Conservation (phyloP, 108 stramenopile species). For the Skeletonema marinoi region DNA sequence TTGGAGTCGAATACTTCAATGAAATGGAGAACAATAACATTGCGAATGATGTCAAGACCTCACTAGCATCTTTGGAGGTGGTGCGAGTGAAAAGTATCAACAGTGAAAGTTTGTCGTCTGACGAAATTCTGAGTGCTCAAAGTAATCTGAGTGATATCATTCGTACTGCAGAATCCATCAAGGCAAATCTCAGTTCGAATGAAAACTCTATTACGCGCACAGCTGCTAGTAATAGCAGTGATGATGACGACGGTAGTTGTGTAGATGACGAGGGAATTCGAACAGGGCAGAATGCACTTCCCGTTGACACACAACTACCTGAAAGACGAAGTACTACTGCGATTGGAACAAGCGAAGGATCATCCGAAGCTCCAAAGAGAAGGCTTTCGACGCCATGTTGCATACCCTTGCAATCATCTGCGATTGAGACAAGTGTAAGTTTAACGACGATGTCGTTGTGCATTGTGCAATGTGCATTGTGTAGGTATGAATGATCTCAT, state of each 20-base stretch:
- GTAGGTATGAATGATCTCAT: no score
- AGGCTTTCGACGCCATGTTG: constrained; percentile 9
- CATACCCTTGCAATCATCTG: neutral
- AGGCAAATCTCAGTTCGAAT: constrained; percentile 11
- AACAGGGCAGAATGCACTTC: neutral
- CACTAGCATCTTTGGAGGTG: constrained; percentile 30
- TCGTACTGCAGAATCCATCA: constrained; percentile 42
- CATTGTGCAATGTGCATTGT: no score
- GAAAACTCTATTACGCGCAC: neutral
- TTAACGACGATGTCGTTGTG: no score
- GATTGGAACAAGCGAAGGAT: neutral
- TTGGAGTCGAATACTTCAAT: no score
- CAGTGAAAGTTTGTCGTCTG: constrained; percentile 14
- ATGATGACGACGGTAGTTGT: neutral
- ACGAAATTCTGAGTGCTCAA: constrained; percentile 22
- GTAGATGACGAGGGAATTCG: constrained; percentile 5
- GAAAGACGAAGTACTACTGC: neutral
- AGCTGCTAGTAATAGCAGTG: neutral
- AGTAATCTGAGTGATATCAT: constrained; percentile 24
- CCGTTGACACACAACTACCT: neutral
- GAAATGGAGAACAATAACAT: constrained; percentile 1
- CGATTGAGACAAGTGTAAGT: neutral
- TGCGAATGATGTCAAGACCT: constrained; percentile 30
- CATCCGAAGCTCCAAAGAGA: neutral
- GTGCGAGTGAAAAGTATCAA: constrained; percentile 6